Evolutionary conservation across 192 early-diverging fungal genomes (phyloP), one percentile per base, ranked within the genome.

Genomic region (Rhizophlyctis rosea): DNA sequence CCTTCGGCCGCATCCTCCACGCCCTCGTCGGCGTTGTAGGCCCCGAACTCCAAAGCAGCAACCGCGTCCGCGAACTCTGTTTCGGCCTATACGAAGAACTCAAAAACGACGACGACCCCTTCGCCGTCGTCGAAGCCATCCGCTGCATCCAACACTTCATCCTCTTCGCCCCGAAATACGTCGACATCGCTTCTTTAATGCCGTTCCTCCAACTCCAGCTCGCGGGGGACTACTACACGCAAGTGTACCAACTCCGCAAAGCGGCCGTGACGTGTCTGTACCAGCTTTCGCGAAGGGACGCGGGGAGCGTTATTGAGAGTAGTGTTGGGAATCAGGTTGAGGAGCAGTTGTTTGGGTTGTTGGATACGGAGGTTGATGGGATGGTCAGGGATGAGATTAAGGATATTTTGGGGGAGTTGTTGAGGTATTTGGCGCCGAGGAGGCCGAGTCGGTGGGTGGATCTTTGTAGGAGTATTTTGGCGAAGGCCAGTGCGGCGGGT

Each of bases 1-100:
- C 74, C 21, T 67, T 98, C 47, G 97, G 93, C 0, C 85, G 83
- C 30, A 88, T 98, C n/a, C 81, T 97, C 47, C 87, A 92, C 61
- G 91, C 91, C 3, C 65, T 97, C 34, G 76, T 97, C 56, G 90
- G 91, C 18, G 93, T 91, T 0, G 66, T 96, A 31, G 97, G 97
- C 0, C 97, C 97, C 0, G 95, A 98, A 67, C 73, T 99, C 36
- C 86, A 89, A 50, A 72, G 78, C 2, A 89, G 87, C 25, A 66
- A 78, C 0, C 85, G 80, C 49, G 74, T 91, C 1, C 80, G 93
- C n/a, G 87, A 91, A 29, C 73, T 93, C 0, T 93, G 92, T 54
- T 78, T 90, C 16, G 83, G 80, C 25, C 68, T 98, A 27, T 78
- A 94, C 59, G 83, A 90, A 47, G 87, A 92, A 61, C 69, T 99